Base-by-base conservation (phyloP, 2,329 filamentous ascomycete genomes). In the Sphaerulina populicola region DNA sequence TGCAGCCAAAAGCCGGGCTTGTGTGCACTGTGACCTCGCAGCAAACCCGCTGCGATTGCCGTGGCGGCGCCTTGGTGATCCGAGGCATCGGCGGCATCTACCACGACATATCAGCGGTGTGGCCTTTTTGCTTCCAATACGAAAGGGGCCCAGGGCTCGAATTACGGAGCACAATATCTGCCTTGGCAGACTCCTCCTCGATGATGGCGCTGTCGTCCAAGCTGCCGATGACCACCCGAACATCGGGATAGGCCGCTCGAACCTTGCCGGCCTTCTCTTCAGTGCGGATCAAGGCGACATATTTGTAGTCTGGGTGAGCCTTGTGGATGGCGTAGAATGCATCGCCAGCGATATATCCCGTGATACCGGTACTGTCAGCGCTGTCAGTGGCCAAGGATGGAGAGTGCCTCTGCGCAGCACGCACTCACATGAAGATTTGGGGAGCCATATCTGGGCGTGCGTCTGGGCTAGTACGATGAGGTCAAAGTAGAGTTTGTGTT, bases 41-140 rank as follows among this genome's bases (percentile, higher is more conserved):
- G 68, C 27, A 83, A 74, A 0, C 77, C 78, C 0, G 66, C 58
- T 1, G 79, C 68, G 36, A 81, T 74, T 6, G 79, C 77, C 9
- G 68, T 68, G 0, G 74, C 73, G 2, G 73, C 69, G 3, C 64
- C 68, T 44, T 64, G 68, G 55, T 79, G 71, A 54, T 78, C 75
- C 0, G 62, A 64, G 1, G 74, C 74, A n/a, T 68, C 63, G 10
- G 68, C 68, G 15, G 71, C 69, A 52, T 78, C 74, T 54, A 41
- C 14, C 18, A 12, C 18, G 39, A 44, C 10, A 44, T 52, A 44
- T 52, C 21, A 51, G 36, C 18, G 18, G 18, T 12, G 4, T 35
- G 31, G 10, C 1, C 31, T 35, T 35, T 12, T 33, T 4, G 10
- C 2, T 9, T 27, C 23, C 23, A 27, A 39, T 27, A 5, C 23